Evolutionary conservation across 345 rosid genomes (phyloP), one percentile per base, ranked within the genome.

Genomic region (Xanthoceras sorbifolium): DNA sequence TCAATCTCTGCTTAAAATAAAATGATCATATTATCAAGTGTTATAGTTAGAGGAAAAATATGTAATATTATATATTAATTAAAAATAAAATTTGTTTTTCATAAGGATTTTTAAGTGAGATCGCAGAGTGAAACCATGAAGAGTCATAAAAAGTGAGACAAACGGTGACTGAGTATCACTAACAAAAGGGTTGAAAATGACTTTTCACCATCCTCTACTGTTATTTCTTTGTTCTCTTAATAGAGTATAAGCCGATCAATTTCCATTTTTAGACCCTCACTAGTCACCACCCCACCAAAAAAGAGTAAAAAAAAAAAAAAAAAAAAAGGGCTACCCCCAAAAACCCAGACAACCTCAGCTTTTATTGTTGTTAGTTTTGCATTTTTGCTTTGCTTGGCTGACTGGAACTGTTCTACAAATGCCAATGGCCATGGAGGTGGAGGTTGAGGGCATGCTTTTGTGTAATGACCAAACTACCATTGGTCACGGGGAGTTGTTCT

Each of bases 401-500:
- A 15, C 36, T 20, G 10, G 4, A 1, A 29, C 63, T 54, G 63
- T 70, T 70, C 46, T 31, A 11, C 36, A 26, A 72, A 73, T 73
- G 71, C 59, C 55, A 60, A 73, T 62, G 76, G 44, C 59, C 12
- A 8, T 61, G 22, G 28, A 5, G 5, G 38, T 29, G 61, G 34
- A 31, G 42, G 32, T n/a, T n/a, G 26, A 72, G 20, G 28, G 20
- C 29, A 1, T 20, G 15, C 31, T 54, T 34, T 65, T 23, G 15
- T 74, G 77, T 68, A 76, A 67, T 83, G 85, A 83, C 89, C 76
- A 31, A 76, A 64, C 72, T 80, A 74, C 80, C 85, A 85, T 79
- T 54, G 72, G 55, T 74, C 71, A 48, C 61, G 73, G 14, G 3
- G 76, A 57, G 70, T 29, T 54, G 1, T 62, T 23, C 52, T 71